Evolutionary conservation across 352 stramenopile genomes (phyloP), one percentile per base, ranked within the genome.

Genomic region (Elongisporangium anandrum): DNA sequence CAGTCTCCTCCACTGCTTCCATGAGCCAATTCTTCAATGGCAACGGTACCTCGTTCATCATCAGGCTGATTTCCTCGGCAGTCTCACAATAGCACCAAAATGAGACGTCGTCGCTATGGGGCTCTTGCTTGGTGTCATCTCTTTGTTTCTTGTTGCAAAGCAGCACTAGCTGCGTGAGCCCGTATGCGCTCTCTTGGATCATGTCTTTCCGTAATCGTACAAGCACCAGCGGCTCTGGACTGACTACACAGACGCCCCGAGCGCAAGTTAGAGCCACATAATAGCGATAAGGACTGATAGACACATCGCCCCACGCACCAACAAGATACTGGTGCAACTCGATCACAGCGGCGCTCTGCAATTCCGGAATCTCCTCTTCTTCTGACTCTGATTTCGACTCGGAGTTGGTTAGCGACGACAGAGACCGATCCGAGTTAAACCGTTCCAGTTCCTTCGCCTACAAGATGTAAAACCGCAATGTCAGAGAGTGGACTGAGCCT

Each of bases 51-150:
- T 92, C 78, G 20, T 86, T 77, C 63, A 92, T 72, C 51, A 95
- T 90, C 41, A 95, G 59, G 57, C 81, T 92, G 56, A 92, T 84
- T 64, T 95, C 83, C 52, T 95, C 85, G 9, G 81, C 75, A 3
- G 85, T 93, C 63, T 95, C 85, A 55, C 81, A 91, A 61, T 90
- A 95, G 66, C 83, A 88, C 85, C 85, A 95, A 55, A 93, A 95
- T 13, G 76, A 88, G 38, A 81, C 66, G 15, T 69, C 59, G n/a
- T 52, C 55, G 10, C 54, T 68, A 16, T 67, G 48, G 20, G 49
- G 20, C 16, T 57, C 17, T 20, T 29, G 29, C 57, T 79, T 54
- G 29, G 22, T 29, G 49, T 66, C 63, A 9, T 21, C 54, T 34
- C 52, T 59, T 10, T 56, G 45, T 54, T 21, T 34, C 19, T 62